phyloP scores from a whole-genome alignment of 495 filamentous ascomycete genomes.

The Penicillium lagena region DNA sequence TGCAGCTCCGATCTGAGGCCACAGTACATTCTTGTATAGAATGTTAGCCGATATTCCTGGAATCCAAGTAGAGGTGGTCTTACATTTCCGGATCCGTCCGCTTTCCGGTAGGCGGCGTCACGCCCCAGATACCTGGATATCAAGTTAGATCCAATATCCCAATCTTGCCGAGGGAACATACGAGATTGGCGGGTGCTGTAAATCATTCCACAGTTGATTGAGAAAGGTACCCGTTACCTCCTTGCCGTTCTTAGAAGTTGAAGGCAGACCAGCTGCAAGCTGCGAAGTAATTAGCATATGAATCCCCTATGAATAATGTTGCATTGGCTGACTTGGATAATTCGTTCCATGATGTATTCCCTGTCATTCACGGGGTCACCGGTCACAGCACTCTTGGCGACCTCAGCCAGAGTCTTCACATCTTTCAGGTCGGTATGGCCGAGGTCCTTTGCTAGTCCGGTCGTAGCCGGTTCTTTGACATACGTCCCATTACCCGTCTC shows the following conservation, averaged over 20 bases:
- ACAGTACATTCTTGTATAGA: constrained; percentile 54
- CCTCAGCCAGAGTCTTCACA: constrained; percentile 45
- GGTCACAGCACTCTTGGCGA: constrained; percentile 43
- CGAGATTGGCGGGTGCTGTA: constrained; percentile 47
- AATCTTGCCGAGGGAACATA: constrained; percentile 17
- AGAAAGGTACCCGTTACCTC: constrained; percentile 67
- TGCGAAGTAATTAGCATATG: not conserved
- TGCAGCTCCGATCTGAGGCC: constrained; percentile 49
- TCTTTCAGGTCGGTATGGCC: constrained; percentile 55
- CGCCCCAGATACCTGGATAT: constrained; percentile 40
- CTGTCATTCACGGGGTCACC: constrained; percentile 65
- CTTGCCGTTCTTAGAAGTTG: constrained; percentile 51
- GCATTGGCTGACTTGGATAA: constrained; percentile 49
- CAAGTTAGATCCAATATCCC: constrained; percentile 21
- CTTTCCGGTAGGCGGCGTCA: constrained; percentile 54
- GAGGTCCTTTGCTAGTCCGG: constrained; percentile 57
- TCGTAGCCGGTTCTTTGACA: constrained; percentile 42
- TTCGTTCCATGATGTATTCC: constrained; percentile 70
- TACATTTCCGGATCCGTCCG: constrained; percentile 66
- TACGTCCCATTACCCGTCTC: constrained; percentile 59
- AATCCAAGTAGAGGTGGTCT: constrained; percentile 36
- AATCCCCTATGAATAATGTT: not conserved
- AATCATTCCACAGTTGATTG: constrained; percentile 60
- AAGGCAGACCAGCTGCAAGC: constrained; percentile 61
- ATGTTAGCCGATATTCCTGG: constrained; percentile 63